Evolutionary conservation across 495 filamentous ascomycete genomes (phyloP).

Genomic region (Penicillium steckii): DNA sequence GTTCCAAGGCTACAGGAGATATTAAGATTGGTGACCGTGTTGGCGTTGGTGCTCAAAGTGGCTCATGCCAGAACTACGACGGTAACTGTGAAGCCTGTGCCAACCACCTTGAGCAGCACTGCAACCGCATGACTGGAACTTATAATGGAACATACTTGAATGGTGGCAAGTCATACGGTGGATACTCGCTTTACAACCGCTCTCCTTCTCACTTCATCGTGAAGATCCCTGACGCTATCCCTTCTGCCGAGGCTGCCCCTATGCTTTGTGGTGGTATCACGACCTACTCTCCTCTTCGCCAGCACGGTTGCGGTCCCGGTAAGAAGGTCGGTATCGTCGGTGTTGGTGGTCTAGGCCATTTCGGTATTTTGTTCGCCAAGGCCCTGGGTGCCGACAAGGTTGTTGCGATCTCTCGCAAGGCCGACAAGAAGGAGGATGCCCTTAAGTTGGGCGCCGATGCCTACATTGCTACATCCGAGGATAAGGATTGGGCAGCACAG

Average conservation of each 20-base stretch:
- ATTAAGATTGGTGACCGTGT: constrained; percentile 83
- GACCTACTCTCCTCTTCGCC: constrained; percentile 69
- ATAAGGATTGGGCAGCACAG: constrained; percentile 66
- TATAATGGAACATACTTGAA: constrained; percentile 45
- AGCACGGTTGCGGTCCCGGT: constrained; percentile 73
- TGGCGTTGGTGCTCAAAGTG: constrained; percentile 80
- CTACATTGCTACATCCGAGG: constrained; percentile 82
- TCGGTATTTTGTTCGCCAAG: constrained; percentile 58
- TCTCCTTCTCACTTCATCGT: constrained; percentile 70
- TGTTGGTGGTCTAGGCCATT: constrained; percentile 78
- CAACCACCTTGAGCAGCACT: constrained; percentile 63
- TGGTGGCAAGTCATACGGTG: constrained; percentile 61
- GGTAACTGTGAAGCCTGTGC: constrained; percentile 69
- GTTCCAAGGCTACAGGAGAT: constrained; percentile 54
- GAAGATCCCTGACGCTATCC: constrained; percentile 69
- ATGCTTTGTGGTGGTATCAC: constrained; percentile 88
- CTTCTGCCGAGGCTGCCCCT: constrained; percentile 65
- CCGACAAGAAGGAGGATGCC: constrained; percentile 68
- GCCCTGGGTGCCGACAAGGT: constrained; percentile 76
- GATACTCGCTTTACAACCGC: constrained; percentile 73
- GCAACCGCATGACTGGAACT: constrained; percentile 53
- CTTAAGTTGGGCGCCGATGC: constrained; percentile 57
- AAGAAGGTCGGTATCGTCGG: constrained; percentile 83
- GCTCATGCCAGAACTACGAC: constrained; percentile 59
- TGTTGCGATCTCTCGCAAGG: constrained; percentile 75